Conservation (phyloP, 192 early-diverging fungal genomes). For the Lunasporangiospora selenospora region DNA sequence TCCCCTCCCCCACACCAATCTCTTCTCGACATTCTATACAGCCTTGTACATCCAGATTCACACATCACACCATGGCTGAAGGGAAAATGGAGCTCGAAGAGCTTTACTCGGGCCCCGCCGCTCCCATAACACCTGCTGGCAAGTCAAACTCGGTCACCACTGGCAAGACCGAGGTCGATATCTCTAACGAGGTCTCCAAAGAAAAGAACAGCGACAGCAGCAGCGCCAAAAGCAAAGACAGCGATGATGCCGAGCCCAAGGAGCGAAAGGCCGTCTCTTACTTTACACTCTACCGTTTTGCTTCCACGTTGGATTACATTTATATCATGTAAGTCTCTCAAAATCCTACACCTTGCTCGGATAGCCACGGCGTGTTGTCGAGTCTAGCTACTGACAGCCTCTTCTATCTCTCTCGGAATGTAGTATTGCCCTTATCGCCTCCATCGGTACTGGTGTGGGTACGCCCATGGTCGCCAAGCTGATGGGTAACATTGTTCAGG, state of each 20-base stretch:
- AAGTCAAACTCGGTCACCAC: background rate
- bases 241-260: slow-evolving; percentile 9
- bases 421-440: slow-evolving; percentile 31
- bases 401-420: background rate
- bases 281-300: slow-evolving; percentile 73
- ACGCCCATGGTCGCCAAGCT: slow-evolving; percentile 31
- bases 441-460: slow-evolving; percentile 23
- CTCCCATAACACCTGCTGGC: background rate
- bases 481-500: slow-evolving; percentile 22
- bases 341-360: background rate
- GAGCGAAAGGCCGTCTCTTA: slow-evolving; percentile 61
- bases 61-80: slow-evolving; percentile 32
- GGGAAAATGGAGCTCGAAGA: slow-evolving; percentile 40
- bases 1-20: too few species aligned
- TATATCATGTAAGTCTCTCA: slow-evolving; percentile 33
- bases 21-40: too few species aligned
- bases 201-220: too few species aligned
- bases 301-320: slow-evolving; percentile 55
- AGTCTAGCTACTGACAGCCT: background rate
- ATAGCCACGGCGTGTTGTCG: background rate
- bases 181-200: too few species aligned
- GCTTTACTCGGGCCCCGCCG: slow-evolving; percentile 6
- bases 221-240: too few species aligned
- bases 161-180: background rate
- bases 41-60: too few species aligned